A percentile compares a stretch with the other conserved stretches of the same genome.
Evolutionary conservation across 345 rosid species (phyloP).

Genomic region (Melaleuca alternifolia): DNA sequence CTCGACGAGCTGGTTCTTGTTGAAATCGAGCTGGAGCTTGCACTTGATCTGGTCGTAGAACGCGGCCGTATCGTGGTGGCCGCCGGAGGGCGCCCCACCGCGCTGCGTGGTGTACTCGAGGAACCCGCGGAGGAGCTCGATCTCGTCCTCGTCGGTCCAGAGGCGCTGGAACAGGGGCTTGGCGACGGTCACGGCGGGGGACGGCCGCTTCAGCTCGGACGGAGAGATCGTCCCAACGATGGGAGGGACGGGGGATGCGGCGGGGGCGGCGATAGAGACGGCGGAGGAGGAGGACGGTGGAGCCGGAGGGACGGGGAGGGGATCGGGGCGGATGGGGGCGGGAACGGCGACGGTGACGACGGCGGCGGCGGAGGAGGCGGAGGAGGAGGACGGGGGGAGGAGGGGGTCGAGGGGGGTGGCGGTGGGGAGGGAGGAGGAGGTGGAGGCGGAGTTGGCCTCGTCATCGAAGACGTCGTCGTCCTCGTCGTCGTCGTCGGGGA

Average conservation of each 20-base stretch:
- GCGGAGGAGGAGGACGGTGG: background rate
- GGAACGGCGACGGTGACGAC: conserved; percentile 24
- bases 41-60: conserved; percentile 93
- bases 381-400: conserved; percentile 16
- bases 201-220: background rate
- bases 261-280: conserved; percentile 12
- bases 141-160: conserved; percentile 99
- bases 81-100: conserved; percentile 10
- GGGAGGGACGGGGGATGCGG: conserved; percentile 12
- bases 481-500: conserved; percentile 15
- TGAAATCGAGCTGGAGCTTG: conserved; percentile 90
- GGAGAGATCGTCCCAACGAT: conserved; percentile 16
- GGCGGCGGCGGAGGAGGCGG: conserved; percentile 26
- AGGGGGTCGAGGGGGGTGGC: conserved; percentile 8
- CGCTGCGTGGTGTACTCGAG: conserved; percentile 61
- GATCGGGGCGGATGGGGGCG: background rate
- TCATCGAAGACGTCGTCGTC: conserved; percentile 41
- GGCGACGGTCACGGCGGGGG: conserved; percentile 7
- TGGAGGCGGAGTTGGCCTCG: conserved; percentile 35
- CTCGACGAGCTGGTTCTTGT: conserved; percentile 96
- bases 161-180: conserved; percentile 78
- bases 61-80: conserved; percentile 75
- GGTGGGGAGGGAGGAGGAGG: conserved; percentile 17
- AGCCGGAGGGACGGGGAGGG: background rate
- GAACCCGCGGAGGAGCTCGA: conserved; percentile 91